Percentiles rank a stretch among this genome's conserved stretches.
phyloP scores from a whole-genome alignment of 441 rosid species.

The Macaranga tanarius region DNA sequence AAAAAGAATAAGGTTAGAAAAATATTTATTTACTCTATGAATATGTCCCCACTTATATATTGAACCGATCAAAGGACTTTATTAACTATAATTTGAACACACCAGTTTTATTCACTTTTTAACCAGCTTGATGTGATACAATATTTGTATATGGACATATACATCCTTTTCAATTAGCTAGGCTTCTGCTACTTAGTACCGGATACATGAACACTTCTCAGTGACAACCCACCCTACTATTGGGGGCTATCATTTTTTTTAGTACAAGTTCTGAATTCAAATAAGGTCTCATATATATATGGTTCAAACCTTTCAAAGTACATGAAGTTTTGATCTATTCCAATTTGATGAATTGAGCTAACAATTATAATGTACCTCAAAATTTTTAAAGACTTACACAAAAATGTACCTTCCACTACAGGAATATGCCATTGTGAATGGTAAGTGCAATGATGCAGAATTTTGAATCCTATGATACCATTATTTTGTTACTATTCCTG shows the following conservation, averaged over 20 bases:
- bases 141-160: too few relatives aligned
- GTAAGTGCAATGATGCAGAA: conserved; percentile 21
- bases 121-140: too few relatives aligned
- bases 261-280: background rate
- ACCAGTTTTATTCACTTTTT: too few relatives aligned
- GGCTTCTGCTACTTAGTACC: background rate
- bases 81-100: too few relatives aligned
- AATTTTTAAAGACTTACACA: conserved; percentile 9
- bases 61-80: too few relatives aligned
- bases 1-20: too few relatives aligned
- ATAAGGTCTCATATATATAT: background rate
- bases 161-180: background rate
- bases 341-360: background rate
- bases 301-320: background rate
- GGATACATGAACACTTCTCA: background rate
- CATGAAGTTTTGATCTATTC: background rate
- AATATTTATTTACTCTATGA: too few relatives aligned
- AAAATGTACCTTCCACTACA: background rate
- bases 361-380: background rate
- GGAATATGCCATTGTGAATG: background rate
- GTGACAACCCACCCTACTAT: background rate
- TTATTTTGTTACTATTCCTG: conserved; percentile 17
- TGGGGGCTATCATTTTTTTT: background rate
- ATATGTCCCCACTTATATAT: too few relatives aligned
- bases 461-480: background rate